phyloP scores from a whole-genome alignment of 2,329 filamentous ascomycete genomes.

The Aspergillus costaricaensis region DNA sequence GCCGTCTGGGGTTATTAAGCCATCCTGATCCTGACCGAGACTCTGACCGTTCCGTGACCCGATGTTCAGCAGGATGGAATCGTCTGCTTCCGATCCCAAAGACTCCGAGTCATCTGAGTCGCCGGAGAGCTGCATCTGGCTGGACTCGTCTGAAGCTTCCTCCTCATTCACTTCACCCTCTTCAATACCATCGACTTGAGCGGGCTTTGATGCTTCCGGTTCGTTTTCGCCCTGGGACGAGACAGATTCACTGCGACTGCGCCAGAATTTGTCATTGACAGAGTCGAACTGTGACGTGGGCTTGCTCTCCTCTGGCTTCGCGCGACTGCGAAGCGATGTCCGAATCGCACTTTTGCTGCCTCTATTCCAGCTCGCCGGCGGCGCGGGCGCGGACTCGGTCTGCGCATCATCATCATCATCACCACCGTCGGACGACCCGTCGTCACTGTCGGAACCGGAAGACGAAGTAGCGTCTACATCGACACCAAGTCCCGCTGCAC shows the following conservation, averaged over 20 bases:
- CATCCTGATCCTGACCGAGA: conserved; percentile 17
- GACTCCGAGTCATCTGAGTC: conserved; percentile 37
- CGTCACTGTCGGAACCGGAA: conserved; percentile 25
- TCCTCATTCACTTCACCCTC: conserved; percentile 33
- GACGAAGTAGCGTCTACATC: conserved; percentile 36
- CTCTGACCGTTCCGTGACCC: conserved; percentile 22
- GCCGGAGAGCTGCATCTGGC: conserved; percentile 22
- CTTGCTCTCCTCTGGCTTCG: conserved; percentile 19
- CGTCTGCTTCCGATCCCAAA: conserved; percentile 40
- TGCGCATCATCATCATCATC: conserved; percentile 12
- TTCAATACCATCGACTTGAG: conserved; percentile 23
- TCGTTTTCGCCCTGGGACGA: conserved; percentile 23
- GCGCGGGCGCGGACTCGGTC: conserved; percentile 16
- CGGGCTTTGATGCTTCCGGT: conserved; percentile 10
- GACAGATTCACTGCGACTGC: conserved; percentile 38
- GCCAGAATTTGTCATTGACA: conserved; percentile 42
- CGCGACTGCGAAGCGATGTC: conserved; percentile 42
- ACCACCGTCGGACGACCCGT: conserved; percentile 18
- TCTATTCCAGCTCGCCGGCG: conserved; percentile 49
- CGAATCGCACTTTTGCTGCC: conserved; percentile 44
- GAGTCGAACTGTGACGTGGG: conserved; percentile 31
- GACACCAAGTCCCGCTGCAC: conserved; percentile 33
- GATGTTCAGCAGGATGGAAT: conserved; percentile 48
- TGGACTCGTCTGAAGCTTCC: conserved; percentile 14
- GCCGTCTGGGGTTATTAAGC: conserved; percentile 1